Conservation (phyloP, 495 filamentous ascomycete species). For the Pyrenopolyporus hunteri region DNA sequence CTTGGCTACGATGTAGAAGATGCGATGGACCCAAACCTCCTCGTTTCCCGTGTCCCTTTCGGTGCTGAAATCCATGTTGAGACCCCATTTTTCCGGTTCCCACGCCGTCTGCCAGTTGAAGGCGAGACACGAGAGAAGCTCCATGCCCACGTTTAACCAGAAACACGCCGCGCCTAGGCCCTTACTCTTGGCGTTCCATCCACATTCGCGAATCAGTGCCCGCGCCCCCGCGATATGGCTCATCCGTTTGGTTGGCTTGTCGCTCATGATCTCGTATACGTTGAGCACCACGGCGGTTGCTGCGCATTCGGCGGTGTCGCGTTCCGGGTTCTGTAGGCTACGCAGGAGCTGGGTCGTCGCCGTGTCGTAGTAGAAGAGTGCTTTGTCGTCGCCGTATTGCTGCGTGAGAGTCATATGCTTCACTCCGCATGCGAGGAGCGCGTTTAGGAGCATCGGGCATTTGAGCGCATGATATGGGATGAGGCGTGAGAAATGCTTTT, state of each 20-base stretch:
- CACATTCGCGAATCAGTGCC: slow-evolving; percentile 88
- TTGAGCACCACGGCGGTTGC: slow-evolving; percentile 87
- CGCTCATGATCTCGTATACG: slow-evolving; percentile 90
- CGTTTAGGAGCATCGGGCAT: slow-evolving; percentile 90
- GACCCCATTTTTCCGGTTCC: slow-evolving; percentile 90
- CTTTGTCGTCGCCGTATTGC: slow-evolving; percentile 76
- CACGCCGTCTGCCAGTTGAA: slow-evolving; percentile 89
- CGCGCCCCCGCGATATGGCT: slow-evolving; percentile 87
- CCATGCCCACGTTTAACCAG: slow-evolving; percentile 91
- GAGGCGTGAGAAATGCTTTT: slow-evolving; percentile 86
- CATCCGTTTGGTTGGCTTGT: slow-evolving; percentile 74
- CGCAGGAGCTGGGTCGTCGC: slow-evolving; percentile 76
- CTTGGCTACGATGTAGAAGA: slow-evolving; percentile 90
- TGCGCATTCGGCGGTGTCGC: slow-evolving; percentile 87
- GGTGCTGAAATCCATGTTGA: slow-evolving; percentile 76
- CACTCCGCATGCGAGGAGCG: slow-evolving; percentile 87
- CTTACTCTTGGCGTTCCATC: slow-evolving; percentile 80
- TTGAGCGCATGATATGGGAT: slow-evolving; percentile 81
- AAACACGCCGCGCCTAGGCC: slow-evolving; percentile 91
- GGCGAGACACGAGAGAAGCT: slow-evolving; percentile 83
- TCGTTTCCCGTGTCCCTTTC: slow-evolving; percentile 59
- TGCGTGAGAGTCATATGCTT: slow-evolving; percentile 78
- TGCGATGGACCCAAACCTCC: slow-evolving; percentile 89
- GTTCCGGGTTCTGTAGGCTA: slow-evolving; percentile 77
- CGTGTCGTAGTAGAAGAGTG: slow-evolving; percentile 79